These are phyloP conservation scores for Naganishia onofrii DNA, from an alignment of 768 basidiomycete genomes.

Conservation along the genomic window DNA sequence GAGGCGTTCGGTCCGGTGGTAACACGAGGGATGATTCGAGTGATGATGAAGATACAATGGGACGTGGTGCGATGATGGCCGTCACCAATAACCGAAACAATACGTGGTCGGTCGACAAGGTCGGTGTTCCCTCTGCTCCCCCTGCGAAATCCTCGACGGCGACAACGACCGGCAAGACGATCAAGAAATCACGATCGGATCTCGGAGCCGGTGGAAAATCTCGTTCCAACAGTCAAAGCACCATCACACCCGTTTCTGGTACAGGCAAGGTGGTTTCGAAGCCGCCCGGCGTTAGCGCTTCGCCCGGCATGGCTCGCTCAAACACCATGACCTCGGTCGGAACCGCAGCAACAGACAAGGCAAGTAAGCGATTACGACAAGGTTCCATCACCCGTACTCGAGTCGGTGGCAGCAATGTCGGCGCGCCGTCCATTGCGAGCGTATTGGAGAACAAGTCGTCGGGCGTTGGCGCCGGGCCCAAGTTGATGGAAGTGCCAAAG, in stretches of 20 bases:
- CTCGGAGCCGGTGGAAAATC: slow-evolving; percentile 35
- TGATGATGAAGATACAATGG: slow-evolving; percentile 44
- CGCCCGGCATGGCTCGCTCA: slow-evolving; percentile 30
- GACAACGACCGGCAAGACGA: slow-evolving; percentile 12
- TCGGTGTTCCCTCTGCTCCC: slow-evolving; percentile 30
- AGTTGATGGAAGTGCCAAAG: slow-evolving; percentile 50
- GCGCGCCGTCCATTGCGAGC: slow-evolving; percentile 20
- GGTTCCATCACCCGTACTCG: slow-evolving; percentile 30
- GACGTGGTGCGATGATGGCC: slow-evolving; percentile 39
- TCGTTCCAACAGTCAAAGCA: slow-evolving; percentile 40
- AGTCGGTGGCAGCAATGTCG: slow-evolving; percentile 16
- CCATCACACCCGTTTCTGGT: slow-evolving; percentile 38
- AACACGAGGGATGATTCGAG: slow-evolving; percentile 28
- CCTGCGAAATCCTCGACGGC: not conserved
- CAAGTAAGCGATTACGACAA: slow-evolving; percentile 26
- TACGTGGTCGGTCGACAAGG: slow-evolving; percentile 46
- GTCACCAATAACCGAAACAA: slow-evolving; percentile 46
- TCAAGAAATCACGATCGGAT: slow-evolving; percentile 36
- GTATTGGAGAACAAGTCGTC: slow-evolving; percentile 18
- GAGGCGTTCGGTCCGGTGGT: slow-evolving; percentile 28
- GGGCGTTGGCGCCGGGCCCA: slow-evolving; percentile 29
- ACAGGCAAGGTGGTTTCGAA: slow-evolving; percentile 29
- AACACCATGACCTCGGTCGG: slow-evolving; percentile 39
- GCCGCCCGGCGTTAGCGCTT: slow-evolving; percentile 26
- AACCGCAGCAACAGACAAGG: slow-evolving; percentile 19